Evolutionary conservation across 345 rosid species (phyloP).

Genomic region (Moricandia arvensis): DNA sequence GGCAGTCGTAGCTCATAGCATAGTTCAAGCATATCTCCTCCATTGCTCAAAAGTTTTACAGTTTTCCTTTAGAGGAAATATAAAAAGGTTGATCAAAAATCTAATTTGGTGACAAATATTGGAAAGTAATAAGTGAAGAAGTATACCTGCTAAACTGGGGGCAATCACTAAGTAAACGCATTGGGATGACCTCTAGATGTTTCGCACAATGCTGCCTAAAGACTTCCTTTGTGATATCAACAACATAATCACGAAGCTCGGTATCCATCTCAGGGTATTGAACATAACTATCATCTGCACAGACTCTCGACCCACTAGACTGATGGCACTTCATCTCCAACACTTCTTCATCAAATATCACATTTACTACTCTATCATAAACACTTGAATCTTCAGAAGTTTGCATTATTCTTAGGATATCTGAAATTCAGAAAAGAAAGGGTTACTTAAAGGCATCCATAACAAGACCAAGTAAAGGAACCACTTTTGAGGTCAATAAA

Average conservation of each 20-base stretch:
- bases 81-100: constrained; percentile 32
- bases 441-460: constrained; percentile 24
- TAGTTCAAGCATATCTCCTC: constrained; percentile 94
- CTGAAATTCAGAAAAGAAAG: constrained; percentile 48
- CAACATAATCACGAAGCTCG: constrained; percentile 77
- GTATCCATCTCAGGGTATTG: constrained; percentile 63
- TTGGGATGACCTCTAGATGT: constrained; percentile 70
- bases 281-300: constrained; percentile 45
- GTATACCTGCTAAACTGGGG: constrained; percentile 63
- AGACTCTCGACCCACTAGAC: constrained; percentile 41
- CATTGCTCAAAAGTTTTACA: constrained; percentile 82
- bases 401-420: constrained; percentile 75
- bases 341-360: constrained; percentile 75
- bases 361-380: constrained; percentile 81
- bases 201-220: constrained; percentile 83
- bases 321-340: constrained; percentile 55
- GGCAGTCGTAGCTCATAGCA: constrained; percentile 87
- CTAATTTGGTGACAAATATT: constrained; percentile 14
- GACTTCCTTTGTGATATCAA: constrained; percentile 73
- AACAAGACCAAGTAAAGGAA: constrained; percentile 4
- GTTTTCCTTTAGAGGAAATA: constrained; percentile 60
- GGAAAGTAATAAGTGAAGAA: constrained; percentile 11
- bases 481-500: not conserved
- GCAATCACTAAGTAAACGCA: constrained; percentile 65
- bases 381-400: constrained; percentile 82